Evolutionary conservation across 2,329 filamentous ascomycete species (phyloP).

Genomic region (Aspergillus amoenus): DNA sequence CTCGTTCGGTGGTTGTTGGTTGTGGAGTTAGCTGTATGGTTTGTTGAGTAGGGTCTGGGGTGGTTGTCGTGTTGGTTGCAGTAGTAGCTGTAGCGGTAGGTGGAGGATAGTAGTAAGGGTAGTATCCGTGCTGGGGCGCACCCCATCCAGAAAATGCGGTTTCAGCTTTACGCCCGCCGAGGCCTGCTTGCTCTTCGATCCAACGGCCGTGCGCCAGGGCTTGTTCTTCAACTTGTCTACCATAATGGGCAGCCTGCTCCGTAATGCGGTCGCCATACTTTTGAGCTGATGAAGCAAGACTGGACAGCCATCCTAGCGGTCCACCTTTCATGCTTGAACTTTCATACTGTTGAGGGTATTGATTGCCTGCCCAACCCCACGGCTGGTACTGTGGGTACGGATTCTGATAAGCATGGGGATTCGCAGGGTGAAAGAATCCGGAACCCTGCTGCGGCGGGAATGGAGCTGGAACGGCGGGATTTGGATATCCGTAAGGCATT

Average conservation of each 20-base stretch:
- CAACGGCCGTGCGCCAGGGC: constrained; percentile 38
- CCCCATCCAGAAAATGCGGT: constrained; percentile 21
- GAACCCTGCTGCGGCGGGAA: constrained; percentile 21
- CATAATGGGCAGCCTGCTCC: constrained; percentile 38
- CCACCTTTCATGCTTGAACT: constrained; percentile 27
- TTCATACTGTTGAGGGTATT: constrained; percentile 23
- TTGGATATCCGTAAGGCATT: constrained; percentile 14
- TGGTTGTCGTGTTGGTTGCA: neutral
- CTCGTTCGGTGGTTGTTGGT: neutral
- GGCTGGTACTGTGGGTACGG: constrained; percentile 20
- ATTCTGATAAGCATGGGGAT: constrained; percentile 26
- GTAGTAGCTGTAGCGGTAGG: neutral
- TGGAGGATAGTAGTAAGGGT: constrained; percentile 13
- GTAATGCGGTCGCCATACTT: constrained; percentile 41
- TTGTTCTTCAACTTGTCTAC: constrained; percentile 39
- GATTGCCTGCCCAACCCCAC: constrained; percentile 32
- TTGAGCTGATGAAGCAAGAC: constrained; percentile 38
- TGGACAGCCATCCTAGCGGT: constrained; percentile 33
- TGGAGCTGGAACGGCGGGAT: constrained; percentile 15
- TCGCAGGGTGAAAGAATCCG: constrained; percentile 20
- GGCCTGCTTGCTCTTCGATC: constrained; percentile 38
- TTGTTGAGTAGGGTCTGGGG: neutral
- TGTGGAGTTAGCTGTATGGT: neutral
- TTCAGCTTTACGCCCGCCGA: constrained; percentile 28
- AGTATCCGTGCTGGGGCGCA: constrained; percentile 16